phyloP scores from a whole-genome alignment of 257 asterid genomes.

The Solanum chaucha region DNA sequence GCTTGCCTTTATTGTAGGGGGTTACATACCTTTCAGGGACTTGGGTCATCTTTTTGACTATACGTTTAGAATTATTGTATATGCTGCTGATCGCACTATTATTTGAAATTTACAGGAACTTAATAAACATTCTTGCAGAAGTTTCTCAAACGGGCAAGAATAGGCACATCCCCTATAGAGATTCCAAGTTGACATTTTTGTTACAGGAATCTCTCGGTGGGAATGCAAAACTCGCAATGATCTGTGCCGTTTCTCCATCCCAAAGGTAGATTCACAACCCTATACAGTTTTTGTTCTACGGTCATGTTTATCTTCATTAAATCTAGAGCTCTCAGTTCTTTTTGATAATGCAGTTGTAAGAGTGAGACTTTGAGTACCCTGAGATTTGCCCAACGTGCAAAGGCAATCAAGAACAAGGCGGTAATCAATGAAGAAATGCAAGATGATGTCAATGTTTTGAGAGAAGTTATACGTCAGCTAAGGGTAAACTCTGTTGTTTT shows the following conservation, averaged over 20 bases:
- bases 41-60: not conserved
- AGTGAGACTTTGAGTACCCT: slow-evolving; percentile 87
- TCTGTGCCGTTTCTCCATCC: slow-evolving; percentile 89
- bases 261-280: slow-evolving; percentile 46
- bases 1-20: not conserved
- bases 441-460: slow-evolving; percentile 80
- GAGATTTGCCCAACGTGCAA: slow-evolving; percentile 98
- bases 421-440: slow-evolving; percentile 89
- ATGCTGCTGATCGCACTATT: slow-evolving; percentile 10
- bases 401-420: slow-evolving; percentile 95
- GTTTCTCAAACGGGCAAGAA: slow-evolving; percentile 97
- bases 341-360: slow-evolving; percentile 60
- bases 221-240: slow-evolving; percentile 94
- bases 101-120: slow-evolving; percentile 50
- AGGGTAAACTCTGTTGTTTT: slow-evolving; percentile 22
- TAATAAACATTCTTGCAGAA: slow-evolving; percentile 93
- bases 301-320: not conserved
- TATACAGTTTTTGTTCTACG: not conserved
- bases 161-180: slow-evolving; percentile 96
- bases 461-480: slow-evolving; percentile 81
- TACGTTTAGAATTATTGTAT: not conserved
- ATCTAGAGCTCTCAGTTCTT: not conserved
- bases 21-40: not conserved
- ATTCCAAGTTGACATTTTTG: slow-evolving; percentile 91
- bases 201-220: slow-evolving; percentile 98